A percentile compares a stretch with the other conserved stretches of the same genome.
Evolutionary conservation across 2,329 filamentous ascomycete species (phyloP).

Genomic region (Aureobasidium leucospermi): DNA sequence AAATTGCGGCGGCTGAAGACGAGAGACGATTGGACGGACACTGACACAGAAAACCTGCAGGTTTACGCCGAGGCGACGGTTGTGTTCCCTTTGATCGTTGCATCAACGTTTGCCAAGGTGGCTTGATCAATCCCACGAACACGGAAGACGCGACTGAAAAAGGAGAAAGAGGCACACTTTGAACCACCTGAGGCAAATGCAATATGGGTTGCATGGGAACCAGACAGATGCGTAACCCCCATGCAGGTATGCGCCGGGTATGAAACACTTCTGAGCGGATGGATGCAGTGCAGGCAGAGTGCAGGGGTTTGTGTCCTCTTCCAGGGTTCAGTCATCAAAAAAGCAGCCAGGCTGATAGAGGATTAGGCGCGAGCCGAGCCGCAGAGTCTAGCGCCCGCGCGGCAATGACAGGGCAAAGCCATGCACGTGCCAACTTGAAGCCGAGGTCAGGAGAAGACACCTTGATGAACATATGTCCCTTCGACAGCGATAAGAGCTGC

Average conservation of each 20-base stretch:
- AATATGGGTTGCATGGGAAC: neutral
- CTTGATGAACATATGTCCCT: neutral
- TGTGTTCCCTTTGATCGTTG: slow-evolving; percentile 60
- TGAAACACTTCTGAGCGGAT: neutral
- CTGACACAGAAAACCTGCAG: slow-evolving; percentile 21
- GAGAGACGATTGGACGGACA: neutral
- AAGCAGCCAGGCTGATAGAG: neutral
- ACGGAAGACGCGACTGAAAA: neutral
- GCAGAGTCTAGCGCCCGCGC: slow-evolving; percentile 6
- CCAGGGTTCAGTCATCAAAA: neutral
- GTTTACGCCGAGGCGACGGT: slow-evolving; percentile 62
- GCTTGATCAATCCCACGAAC: slow-evolving; percentile 3
- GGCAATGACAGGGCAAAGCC: neutral
- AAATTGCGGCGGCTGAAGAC: slow-evolving; percentile 15
- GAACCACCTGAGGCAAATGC: neutral
- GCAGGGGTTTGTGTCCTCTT: neutral
- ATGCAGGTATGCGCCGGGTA: neutral
- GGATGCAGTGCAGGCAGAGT: neutral
- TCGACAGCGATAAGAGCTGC: neutral
- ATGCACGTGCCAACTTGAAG: neutral
- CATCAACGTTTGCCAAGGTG: slow-evolving; percentile 55
- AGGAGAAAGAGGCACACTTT: neutral
- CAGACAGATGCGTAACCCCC: neutral
- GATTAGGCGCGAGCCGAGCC: slow-evolving; percentile 12
- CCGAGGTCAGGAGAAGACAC: slow-evolving; percentile 1